These are phyloP conservation scores for Acanthamoeba royreba DNA, from an alignment of 208 protist genomes.

Conservation along the genomic window DNA sequence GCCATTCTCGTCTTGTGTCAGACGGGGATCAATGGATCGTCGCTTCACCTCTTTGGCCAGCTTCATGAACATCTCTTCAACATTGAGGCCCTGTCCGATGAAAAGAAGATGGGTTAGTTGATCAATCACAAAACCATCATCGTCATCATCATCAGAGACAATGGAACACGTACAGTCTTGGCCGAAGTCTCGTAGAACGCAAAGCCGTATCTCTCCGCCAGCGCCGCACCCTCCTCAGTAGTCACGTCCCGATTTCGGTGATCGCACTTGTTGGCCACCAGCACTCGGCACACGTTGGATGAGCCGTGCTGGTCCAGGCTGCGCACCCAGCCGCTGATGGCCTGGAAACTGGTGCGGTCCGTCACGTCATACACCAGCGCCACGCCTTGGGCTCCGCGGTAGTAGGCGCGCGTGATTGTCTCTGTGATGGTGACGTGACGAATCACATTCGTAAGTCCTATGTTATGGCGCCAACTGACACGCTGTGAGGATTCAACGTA, in stretches of 20 bases:
- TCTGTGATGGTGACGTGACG: background rate
- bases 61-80: constrained; percentile 82
- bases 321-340: constrained; percentile 87
- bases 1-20: too few relatives aligned
- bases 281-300: constrained; percentile 86
- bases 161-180: constrained; percentile 65
- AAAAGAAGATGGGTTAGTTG: background rate
- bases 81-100: constrained; percentile 58
- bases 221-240: constrained; percentile 62
- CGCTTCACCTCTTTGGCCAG: constrained; percentile 79
- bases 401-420: constrained; percentile 77
- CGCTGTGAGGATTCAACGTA: background rate
- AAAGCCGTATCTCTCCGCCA: constrained; percentile 80
- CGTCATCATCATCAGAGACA: background rate
- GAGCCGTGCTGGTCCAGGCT: constrained; percentile 89
- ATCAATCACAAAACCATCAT: background rate
- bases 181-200: constrained; percentile 82
- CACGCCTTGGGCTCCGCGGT: constrained; percentile 91
- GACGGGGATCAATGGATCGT: constrained; percentile 44
- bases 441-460: background rate
- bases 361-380: constrained; percentile 89
- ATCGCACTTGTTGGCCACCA: constrained; percentile 90
- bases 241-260: constrained; percentile 68
- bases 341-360: constrained; percentile 77
- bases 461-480: background rate